phyloP scores from a whole-genome alignment of 768 basidiomycete species.

The Termitomyces bulborhizus region DNA sequence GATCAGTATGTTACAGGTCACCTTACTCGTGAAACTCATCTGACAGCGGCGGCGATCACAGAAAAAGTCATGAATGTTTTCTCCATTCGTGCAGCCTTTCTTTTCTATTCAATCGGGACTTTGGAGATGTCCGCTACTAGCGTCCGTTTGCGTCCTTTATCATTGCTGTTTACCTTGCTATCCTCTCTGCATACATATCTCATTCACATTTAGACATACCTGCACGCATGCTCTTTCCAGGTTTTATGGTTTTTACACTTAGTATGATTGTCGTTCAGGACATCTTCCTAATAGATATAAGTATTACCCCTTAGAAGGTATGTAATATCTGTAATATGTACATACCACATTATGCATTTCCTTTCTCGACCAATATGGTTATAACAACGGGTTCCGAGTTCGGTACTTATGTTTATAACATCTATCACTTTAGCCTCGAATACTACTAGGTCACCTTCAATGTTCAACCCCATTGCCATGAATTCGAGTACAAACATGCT shows the following conservation, averaged over 20 bases:
- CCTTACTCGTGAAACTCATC: neutral
- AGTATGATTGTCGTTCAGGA: constrained; percentile 10
- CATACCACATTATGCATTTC: constrained; percentile 10
- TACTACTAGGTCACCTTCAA: no score
- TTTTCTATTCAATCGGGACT: constrained; percentile 14
- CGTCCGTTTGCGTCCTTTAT: constrained; percentile 10
- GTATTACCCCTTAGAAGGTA: constrained; percentile 18
- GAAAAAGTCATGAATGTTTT: constrained; percentile 20
- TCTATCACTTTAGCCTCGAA: no score
- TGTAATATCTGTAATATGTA: constrained; percentile 14
- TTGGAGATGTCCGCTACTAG: constrained; percentile 15
- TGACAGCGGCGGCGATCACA: constrained; percentile 4
- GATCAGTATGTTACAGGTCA: constrained; percentile 33
- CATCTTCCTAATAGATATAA: constrained; percentile 18
- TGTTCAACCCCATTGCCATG: no score
- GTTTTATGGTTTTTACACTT: constrained; percentile 12
- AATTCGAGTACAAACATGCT: no score
- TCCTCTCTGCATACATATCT: constrained; percentile 18
- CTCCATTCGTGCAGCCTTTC: constrained; percentile 8
- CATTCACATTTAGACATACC: constrained; percentile 19
- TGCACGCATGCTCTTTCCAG: constrained; percentile 6
- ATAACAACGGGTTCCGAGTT: no score
- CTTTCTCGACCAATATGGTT: neutral
- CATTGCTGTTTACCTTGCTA: constrained; percentile 14
- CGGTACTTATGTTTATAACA: no score